Evolutionary conservation across 306 rosid genomes (phyloP).

Genomic region (Malus sylvestris): DNA sequence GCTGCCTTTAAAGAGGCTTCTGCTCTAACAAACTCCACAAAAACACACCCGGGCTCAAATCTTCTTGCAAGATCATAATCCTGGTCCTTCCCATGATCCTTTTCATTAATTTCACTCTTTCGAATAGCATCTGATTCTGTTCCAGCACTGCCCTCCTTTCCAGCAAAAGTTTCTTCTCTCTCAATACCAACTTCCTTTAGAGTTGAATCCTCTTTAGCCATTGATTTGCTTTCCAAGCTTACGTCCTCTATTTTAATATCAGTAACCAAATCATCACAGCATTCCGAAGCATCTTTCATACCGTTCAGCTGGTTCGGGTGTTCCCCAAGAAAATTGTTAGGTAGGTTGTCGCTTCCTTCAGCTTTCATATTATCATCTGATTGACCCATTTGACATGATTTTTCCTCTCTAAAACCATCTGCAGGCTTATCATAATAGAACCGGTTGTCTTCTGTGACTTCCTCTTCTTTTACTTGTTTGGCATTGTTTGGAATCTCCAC

Average conservation of each 20-base stretch:
- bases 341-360: conserved; percentile 8
- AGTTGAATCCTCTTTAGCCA: conserved; percentile 9
- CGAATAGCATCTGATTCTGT: conserved; percentile 22
- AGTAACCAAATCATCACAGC: conserved; percentile 17
- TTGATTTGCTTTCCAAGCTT: conserved; percentile 18
- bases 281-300: conserved; percentile 23
- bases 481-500: conserved; percentile 2
- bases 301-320: conserved; percentile 22
- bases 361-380: conserved; percentile 16
- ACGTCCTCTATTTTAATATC: conserved; percentile 14
- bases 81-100: conserved; percentile 17
- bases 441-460: conserved; percentile 5
- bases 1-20: conserved; percentile 74
- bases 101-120: conserved; percentile 19
- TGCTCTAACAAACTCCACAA: conserved; percentile 76
- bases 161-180: conserved; percentile 21
- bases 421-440: conserved; percentile 20
- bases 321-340: conserved; percentile 15
- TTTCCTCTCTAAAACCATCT: conserved; percentile 12
- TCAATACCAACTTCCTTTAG: conserved; percentile 12
- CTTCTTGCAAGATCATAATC: conserved; percentile 20
- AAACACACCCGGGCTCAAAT: conserved; percentile 54
- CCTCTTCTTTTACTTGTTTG: conserved; percentile 31
- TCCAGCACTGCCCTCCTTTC: conserved; percentile 13
- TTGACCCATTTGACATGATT: conserved; percentile 29